Evolutionary conservation across 2,329 filamentous ascomycete genomes (phyloP).

Genomic region (Helotiales sp.): DNA sequence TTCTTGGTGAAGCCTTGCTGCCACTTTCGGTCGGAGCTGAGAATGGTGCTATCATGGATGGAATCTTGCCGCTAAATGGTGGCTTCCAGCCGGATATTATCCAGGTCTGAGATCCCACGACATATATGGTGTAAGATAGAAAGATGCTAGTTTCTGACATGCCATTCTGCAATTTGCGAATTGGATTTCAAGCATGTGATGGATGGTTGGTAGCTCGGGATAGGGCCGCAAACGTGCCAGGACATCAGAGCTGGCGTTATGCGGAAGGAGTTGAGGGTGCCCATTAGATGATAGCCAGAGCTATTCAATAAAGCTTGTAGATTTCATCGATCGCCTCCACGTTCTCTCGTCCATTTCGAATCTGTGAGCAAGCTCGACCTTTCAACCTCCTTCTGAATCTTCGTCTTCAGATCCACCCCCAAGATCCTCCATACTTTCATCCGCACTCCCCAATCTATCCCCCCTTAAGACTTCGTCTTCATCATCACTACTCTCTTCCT

Average conservation of each 20-base stretch:
- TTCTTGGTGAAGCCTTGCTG: slow-evolving; percentile 57
- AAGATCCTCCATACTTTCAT: slow-evolving; percentile 31
- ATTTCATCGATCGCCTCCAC: background rate
- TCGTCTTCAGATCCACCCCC: slow-evolving; percentile 41
- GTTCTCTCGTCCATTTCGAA: background rate
- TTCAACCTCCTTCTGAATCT: slow-evolving; percentile 29
- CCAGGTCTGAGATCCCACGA: slow-evolving; percentile 19
- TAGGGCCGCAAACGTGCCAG: background rate
- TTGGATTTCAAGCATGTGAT: background rate
- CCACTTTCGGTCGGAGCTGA: slow-evolving; percentile 35
- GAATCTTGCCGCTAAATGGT: slow-evolving; percentile 27
- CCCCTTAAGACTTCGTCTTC: slow-evolving; percentile 38
- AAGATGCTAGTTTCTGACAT: background rate
- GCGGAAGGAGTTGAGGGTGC: background rate
- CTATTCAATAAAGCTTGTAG: slow-evolving; percentile 14
- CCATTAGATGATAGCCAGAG: slow-evolving; percentile 6
- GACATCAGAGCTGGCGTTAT: slow-evolving; percentile 17
- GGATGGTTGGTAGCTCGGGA: background rate
- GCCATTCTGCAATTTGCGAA: background rate
- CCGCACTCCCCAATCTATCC: slow-evolving; percentile 42
- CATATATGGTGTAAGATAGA: slow-evolving; percentile 3
- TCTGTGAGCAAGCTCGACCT: background rate
- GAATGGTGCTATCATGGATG: slow-evolving; percentile 32
- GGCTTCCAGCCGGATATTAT: slow-evolving; percentile 34
- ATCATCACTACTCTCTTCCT: slow-evolving; percentile 29